These are phyloP conservation scores for Colletotrichum sp. DNA, from an alignment of 2,329 filamentous ascomycete species.

Conservation along the genomic window DNA sequence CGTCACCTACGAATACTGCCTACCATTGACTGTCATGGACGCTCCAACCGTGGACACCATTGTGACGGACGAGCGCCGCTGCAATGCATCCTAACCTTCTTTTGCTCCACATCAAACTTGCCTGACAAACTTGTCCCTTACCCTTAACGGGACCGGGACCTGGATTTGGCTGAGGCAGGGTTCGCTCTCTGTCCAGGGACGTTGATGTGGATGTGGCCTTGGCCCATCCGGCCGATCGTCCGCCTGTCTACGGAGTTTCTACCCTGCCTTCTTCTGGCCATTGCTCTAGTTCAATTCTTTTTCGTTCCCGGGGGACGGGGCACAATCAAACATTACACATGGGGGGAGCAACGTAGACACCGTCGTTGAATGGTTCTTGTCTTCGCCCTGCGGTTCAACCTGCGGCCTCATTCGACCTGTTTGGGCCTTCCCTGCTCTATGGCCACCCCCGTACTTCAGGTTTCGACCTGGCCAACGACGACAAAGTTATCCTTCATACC, in stretches of 20 bases:
- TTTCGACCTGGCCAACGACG: neutral
- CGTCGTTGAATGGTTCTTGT: neutral
- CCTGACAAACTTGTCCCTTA: neutral
- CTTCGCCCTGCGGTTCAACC: neutral
- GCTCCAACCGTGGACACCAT: neutral
- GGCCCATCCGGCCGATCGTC: constrained; percentile 2
- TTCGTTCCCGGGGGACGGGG: neutral
- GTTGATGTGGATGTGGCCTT: neutral
- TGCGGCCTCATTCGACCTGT: neutral
- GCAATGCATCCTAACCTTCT: neutral
- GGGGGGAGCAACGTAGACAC: neutral
- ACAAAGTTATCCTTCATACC: neutral
- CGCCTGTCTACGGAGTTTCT: neutral
- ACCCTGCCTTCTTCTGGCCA: neutral
- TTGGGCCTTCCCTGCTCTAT: neutral
- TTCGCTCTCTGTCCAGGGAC: constrained; percentile 2
- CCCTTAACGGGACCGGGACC: neutral
- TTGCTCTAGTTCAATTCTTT: neutral
- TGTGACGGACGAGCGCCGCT: neutral
- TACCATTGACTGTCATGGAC: neutral
- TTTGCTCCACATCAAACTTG: neutral
- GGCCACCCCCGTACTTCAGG: neutral
- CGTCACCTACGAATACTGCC: neutral
- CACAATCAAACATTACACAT: constrained; percentile 4
- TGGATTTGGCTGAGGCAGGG: constrained; percentile 6